Base-by-base conservation (phyloP, 2,329 filamentous ascomycete genomes). In the Aspergillus hortae region DNA sequence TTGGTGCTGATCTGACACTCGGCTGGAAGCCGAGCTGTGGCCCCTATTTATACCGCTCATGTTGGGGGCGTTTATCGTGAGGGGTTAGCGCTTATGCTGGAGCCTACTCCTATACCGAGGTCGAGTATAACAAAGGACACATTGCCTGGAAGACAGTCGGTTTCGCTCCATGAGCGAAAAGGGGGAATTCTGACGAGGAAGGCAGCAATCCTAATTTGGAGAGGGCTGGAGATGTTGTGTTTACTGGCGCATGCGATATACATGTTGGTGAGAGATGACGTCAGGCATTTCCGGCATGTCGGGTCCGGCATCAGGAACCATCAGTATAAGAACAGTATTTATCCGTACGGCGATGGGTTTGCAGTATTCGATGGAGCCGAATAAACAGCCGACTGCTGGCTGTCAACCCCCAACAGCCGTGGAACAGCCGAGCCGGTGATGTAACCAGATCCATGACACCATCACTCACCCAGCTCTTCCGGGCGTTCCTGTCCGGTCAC, bases 381-480 rank as follows among this genome's bases (percentile, higher is more conserved):
- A n/a, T 6, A 9, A 38, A 38, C 40, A 30, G 15, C 30, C 44
- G 19, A n/a, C 6, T 33, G 23, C 23, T 32, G 14, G 23, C 23
- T 32, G 14, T 12, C 11, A 33, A 19, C 21, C 25, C 12, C 27
- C 27, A 23, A 17, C 10, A 46, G 27, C 12, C 17, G 2, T 23
- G 14, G 7, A 9, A 19, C 2, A 19, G 19, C 3, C 19, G 19
- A 19, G 19, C 19, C 19, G 3, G 19, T 19, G 19, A 33, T 42
- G 43, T 33, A 51, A 41, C 48, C 43, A 51, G 23, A 42, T 40
- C n/a, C 25, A 51, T 53, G 51, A 55, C 44, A 51, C 23, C 51
- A 51, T 56, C 41, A 53, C 51, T 43, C 6, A 19, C 2, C 33
- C 23, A 19, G 40, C 40, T 10, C 44, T 51, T 54, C 54, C 32